A percentile compares a stretch with the other conserved stretches of the same genome.
Conservation (phyloP, 2,329 filamentous ascomycete species). For the Colletotrichum cereale region DNA sequence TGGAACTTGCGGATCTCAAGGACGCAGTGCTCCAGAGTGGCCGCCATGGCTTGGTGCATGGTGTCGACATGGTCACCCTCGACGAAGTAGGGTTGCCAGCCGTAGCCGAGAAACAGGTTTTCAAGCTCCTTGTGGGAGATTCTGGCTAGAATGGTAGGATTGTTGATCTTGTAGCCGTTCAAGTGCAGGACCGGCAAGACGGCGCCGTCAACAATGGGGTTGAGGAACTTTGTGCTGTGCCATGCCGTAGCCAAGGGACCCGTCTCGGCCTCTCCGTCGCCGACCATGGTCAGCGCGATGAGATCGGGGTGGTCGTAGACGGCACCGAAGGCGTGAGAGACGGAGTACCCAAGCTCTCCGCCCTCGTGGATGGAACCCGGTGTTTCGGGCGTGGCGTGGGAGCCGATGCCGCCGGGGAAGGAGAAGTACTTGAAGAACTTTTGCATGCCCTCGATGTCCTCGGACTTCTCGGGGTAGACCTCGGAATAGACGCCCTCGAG, state of each 20-base stretch:
- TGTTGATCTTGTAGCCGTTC: conserved; percentile 90
- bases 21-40: conserved; percentile 79
- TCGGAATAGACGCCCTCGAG: conserved; percentile 84
- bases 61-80: conserved; percentile 79
- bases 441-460: conserved; percentile 76
- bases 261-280: conserved; percentile 85
- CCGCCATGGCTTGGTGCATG: conserved; percentile 88
- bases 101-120: conserved; percentile 78
- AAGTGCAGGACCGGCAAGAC: conserved; percentile 83
- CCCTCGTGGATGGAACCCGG: conserved; percentile 83
- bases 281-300: conserved; percentile 82
- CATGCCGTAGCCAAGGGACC: conserved; percentile 83
- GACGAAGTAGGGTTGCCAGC: conserved; percentile 85
- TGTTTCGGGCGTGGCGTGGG: conserved; percentile 83
- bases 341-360: conserved; percentile 84
- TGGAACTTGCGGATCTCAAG: conserved; percentile 76
- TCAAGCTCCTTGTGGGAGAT: conserved; percentile 81
- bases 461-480: conserved; percentile 80
- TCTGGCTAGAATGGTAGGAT: conserved; percentile 79
- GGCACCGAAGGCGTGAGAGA: conserved; percentile 82
- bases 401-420: conserved; percentile 83
- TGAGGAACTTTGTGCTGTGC: conserved; percentile 87
- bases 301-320: conserved; percentile 82
- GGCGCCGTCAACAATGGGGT: conserved; percentile 82
- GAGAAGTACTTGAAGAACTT: conserved; percentile 88